Conservation (phyloP, 495 filamentous ascomycete species). For the Pseudoneurospora amorphoporcata region DNA sequence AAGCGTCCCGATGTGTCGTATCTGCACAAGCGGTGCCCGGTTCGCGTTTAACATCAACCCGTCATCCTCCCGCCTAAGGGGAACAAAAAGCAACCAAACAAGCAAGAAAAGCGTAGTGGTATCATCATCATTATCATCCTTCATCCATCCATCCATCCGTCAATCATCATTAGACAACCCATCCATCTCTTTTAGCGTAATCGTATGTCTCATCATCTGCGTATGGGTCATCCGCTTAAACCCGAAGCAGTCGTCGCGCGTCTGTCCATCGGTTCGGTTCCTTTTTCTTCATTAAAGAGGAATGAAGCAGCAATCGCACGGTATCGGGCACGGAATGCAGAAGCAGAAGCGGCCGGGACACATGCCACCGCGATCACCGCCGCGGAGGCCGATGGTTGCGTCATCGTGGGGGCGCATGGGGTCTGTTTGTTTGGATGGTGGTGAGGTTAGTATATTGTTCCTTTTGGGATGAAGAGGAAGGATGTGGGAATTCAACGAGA, state of each 20-base stretch:
- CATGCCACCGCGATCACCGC: slow-evolving; percentile 22
- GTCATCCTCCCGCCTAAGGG: background rate
- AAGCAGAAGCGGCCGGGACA: slow-evolving; percentile 38
- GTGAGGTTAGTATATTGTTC: background rate
- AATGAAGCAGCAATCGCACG: slow-evolving; percentile 35
- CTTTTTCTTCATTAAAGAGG: background rate
- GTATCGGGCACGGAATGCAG: slow-evolving; percentile 33
- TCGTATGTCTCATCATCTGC: background rate
- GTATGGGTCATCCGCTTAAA: background rate
- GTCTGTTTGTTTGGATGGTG: slow-evolving; percentile 12
- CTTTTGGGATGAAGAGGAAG: background rate
- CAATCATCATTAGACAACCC: background rate
- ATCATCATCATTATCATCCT: background rate
- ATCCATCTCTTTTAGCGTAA: background rate
- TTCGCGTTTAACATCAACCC: background rate
- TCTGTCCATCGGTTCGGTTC: background rate
- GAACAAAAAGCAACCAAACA: background rate
- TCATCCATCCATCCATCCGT: background rate
- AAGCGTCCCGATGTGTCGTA: too few species aligned
- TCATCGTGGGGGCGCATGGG: slow-evolving; percentile 30
- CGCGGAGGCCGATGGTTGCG: slow-evolving; percentile 23
- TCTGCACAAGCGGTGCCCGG: too few species aligned
- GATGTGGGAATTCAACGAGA: background rate
- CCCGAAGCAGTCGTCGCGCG: background rate
- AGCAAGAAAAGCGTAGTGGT: background rate